A percentile compares a stretch with the other conserved stretches of the same genome.
phyloP scores from a whole-genome alignment of 352 stramenopile species.

The Thalassiosira sp. region DNA sequence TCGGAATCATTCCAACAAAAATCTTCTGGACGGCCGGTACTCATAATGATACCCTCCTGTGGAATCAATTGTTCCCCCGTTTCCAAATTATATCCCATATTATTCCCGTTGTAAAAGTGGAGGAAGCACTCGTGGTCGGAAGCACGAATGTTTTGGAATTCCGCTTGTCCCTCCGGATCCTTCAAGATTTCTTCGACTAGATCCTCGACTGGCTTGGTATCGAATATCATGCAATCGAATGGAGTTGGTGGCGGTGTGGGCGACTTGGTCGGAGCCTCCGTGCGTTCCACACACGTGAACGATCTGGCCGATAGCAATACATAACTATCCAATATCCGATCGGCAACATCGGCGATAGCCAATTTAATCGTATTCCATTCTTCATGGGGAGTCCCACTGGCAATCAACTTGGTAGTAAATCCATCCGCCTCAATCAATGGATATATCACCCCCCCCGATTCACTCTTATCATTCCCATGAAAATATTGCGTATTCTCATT shows the following conservation, averaged over 20 bases:
- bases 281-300: conserved; percentile 8
- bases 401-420: conserved; percentile 18
- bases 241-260: too few relatives aligned
- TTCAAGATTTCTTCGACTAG: neutral
- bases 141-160: neutral
- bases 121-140: neutral
- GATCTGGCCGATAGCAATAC: conserved; percentile 14
- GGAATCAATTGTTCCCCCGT: neutral
- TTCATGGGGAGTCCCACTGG: neutral
- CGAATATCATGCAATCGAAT: neutral
- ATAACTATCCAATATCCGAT: conserved; percentile 25
- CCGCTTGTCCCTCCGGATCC: neutral
- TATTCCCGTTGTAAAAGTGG: neutral
- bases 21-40: conserved; percentile 7
- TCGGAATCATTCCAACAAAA: conserved; percentile 35
- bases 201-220: neutral
- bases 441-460: neutral
- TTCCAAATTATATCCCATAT: neutral
- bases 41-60: neutral
- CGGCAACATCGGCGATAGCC: conserved; percentile 15
- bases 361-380: conserved; percentile 29
- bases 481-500: neutral
- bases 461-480: neutral
- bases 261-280: neutral
- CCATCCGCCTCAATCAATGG: conserved; percentile 23